These are phyloP conservation scores for Stentor coeruleus DNA, from an alignment of 73 alveolate genomes.

Conservation along the genomic window DNA sequence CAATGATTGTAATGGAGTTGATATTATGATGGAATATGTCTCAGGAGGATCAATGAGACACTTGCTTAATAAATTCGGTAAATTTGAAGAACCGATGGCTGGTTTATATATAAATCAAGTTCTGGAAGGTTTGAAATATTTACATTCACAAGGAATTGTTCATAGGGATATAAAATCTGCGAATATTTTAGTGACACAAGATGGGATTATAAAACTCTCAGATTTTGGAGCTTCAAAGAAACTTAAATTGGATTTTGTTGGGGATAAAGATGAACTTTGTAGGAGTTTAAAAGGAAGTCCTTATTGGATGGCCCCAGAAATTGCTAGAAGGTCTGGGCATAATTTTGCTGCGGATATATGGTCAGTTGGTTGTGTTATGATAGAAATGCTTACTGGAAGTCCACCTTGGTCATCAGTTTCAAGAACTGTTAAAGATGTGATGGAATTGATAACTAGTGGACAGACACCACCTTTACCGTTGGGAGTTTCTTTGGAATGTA, in stretches of 20 bases:
- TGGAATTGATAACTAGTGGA: background rate
- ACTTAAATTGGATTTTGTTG: background rate
- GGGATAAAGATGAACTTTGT: conserved; percentile 64
- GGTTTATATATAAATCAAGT: no score
- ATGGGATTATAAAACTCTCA: conserved; percentile 50
- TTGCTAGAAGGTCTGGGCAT: conserved; percentile 31
- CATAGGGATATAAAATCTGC: conserved; percentile 74
- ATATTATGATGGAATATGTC: conserved; percentile 50
- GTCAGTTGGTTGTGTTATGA: conserved; percentile 69
- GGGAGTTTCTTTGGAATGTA: conserved; percentile 34
- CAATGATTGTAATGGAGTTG: conserved; percentile 40
- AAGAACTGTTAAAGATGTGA: conserved; percentile 1
- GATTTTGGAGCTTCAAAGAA: conserved; percentile 54
- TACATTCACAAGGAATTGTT: conserved; percentile 47
- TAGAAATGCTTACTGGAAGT: conserved; percentile 65
- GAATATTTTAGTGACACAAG: conserved; percentile 45
- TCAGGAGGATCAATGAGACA: no score
- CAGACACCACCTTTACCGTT: no score
- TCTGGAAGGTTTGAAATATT: conserved; percentile 64
- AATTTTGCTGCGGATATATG: conserved; percentile 56
- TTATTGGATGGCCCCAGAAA: conserved; percentile 98
- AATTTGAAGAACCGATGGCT: no score
- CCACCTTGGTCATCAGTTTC: conserved; percentile 51
- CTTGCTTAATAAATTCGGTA: no score
- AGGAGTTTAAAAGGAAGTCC: conserved; percentile 83